Evolutionary conservation across 495 filamentous ascomycete species (phyloP), one percentile per base, ranked within the genome.

Genomic region (Aeminium ludgeri): DNA sequence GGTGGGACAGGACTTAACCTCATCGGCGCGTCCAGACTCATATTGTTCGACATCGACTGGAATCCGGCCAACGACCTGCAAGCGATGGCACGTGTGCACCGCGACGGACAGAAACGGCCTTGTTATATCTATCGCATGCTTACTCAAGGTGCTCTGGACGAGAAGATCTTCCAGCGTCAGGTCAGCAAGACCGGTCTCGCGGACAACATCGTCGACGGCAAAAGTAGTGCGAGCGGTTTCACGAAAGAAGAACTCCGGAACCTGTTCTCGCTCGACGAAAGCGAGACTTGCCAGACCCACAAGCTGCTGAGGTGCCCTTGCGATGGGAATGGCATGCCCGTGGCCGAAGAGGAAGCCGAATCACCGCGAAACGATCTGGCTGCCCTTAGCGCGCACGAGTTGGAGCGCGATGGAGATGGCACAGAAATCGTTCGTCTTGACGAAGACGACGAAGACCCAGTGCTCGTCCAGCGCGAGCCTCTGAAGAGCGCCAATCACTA

Each of bases 111-210:
- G 52, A 82, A 75, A 54, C 59, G 63, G 2, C 69, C 68, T 6
- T 81, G 79, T 48, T 69, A 70, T 23, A 83, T 87, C 42, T 87
- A 87, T 53, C 67, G 81, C 13, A 62, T 87, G 35, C 51, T 87
- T 27, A 74, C 78, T 23, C 67, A 78, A 20, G 81, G 81, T 3
- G 78, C 70, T 15, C 59, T 87, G 23, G 81, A 87, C 45, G 81
- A 87, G 60, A 86, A 84, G 60, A 85, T 87, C 44, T 86, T 72
- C 63, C 81, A 86, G 55, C 64, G 81, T n/a, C 81, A 87, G 52
- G 62, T 83, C 2, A 80, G 75, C 27, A 87, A 87, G 59, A 62
- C 73, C 31, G 78, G 78, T 3, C 59, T 81, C n/a, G 73, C 74
- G 10, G 74, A 76, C 47, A 72, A 67, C 43, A 70, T 80, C 19